Percentiles rank a stretch among this genome's conserved stretches.
Conservation (phyloP, 176 grass and related monocot genomes). For the Avena sativa region DNA sequence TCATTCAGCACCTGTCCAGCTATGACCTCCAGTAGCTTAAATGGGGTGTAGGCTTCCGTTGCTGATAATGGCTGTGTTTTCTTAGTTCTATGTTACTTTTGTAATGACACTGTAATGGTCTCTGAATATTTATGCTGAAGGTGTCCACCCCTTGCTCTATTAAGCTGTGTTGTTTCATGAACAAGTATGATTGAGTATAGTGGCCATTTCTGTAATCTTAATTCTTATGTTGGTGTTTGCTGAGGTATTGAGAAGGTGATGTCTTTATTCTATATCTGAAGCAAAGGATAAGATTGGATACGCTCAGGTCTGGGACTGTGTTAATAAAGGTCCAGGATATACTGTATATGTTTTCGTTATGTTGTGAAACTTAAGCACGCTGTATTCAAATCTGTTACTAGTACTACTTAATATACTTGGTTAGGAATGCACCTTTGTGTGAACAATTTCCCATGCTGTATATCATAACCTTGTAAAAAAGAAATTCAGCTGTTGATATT, state of each 20-base stretch:
- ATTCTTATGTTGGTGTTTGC: background rate
- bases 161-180: background rate
- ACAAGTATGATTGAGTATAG: background rate
- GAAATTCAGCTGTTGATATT: too few species aligned
- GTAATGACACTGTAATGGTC: background rate
- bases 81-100: background rate
- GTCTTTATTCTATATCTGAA: background rate
- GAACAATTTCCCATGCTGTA: too few species aligned
- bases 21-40: background rate
- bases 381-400: too few species aligned
- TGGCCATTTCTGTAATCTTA: background rate
- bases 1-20: background rate
- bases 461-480: too few species aligned
- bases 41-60: background rate
- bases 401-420: too few species aligned
- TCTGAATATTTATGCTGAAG: conserved; percentile 4
- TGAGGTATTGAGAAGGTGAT: background rate
- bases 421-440: too few species aligned
- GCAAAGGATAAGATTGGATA: background rate
- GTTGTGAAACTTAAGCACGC: background rate
- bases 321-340: too few species aligned
- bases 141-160: background rate
- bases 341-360: too few species aligned
- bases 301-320: too few species aligned
- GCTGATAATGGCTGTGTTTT: background rate